These are phyloP conservation scores for Ophioceras dolichostomum DNA, from an alignment of 2,329 filamentous ascomycete genomes.

Conservation along the genomic window DNA sequence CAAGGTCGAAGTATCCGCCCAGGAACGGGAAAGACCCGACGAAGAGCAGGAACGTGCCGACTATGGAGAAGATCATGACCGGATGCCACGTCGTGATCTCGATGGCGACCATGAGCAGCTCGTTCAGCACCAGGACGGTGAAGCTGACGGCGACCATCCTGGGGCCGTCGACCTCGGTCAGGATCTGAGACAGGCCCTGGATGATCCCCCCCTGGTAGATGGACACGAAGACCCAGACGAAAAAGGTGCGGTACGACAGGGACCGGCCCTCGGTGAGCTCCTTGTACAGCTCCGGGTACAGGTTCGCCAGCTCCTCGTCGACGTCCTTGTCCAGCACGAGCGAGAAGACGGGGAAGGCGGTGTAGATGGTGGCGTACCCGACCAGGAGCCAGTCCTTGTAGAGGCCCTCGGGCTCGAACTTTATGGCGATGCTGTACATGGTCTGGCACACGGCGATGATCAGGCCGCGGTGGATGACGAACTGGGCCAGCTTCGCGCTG, in stretches of 20 bases:
- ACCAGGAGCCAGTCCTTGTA: constrained; percentile 97
- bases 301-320: constrained; percentile 81
- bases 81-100: constrained; percentile 96
- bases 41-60: constrained; percentile 75
- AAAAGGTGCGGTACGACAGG: constrained; percentile 87
- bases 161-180: constrained; percentile 63
- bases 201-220: constrained; percentile 94
- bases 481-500: constrained; percentile 88
- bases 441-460: constrained; percentile 96
- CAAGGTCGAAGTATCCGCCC: constrained; percentile 78
- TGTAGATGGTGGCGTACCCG: constrained; percentile 93
- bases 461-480: constrained; percentile 92
- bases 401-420: constrained; percentile 85
- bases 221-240: constrained; percentile 89
- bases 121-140: constrained; percentile 84
- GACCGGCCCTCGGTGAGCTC: constrained; percentile 84
- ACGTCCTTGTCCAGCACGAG: constrained; percentile 92
- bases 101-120: constrained; percentile 93
- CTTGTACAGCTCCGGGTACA: constrained; percentile 96
- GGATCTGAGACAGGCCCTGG: constrained; percentile 82
- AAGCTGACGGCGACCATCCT: constrained; percentile 86
- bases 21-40: constrained; percentile 76
- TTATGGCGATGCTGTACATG: constrained; percentile 87
- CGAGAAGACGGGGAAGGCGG: constrained; percentile 82
- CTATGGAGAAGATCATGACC: constrained; percentile 73